phyloP scores from a whole-genome alignment of 2,329 filamentous ascomycete genomes.

The Hypoxylon sp. region DNA sequence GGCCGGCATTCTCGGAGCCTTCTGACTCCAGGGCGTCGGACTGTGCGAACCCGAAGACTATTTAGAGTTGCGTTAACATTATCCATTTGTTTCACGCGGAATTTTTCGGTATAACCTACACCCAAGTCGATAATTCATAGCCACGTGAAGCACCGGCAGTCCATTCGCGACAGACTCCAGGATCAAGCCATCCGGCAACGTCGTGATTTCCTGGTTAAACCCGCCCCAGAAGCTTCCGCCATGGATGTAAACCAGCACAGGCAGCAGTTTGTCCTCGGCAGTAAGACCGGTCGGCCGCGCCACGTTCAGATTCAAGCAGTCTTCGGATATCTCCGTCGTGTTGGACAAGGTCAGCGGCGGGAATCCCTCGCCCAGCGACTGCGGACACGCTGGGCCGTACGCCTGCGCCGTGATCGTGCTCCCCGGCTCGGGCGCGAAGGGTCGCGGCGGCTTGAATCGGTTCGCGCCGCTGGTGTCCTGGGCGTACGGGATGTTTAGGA shows the following conservation, averaged over 20 bases:
- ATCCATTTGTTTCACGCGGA: background rate
- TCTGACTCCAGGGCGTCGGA: conserved; percentile 42
- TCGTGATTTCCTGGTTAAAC: conserved; percentile 46
- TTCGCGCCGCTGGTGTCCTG: conserved; percentile 55
- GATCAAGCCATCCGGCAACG: conserved; percentile 55
- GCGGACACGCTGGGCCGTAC: conserved; percentile 56
- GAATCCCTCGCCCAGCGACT: conserved; percentile 46
- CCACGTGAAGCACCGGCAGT: conserved; percentile 47
- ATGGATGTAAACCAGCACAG: conserved; percentile 50
- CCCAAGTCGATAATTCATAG: conserved; percentile 49
- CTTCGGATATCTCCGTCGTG: conserved; percentile 50
- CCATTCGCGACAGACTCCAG: conserved; percentile 56
- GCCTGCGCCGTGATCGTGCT: conserved; percentile 50
- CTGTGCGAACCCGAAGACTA: conserved; percentile 45
- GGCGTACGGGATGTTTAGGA: conserved; percentile 57
- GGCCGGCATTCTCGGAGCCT: conserved; percentile 55
- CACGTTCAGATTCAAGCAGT: conserved; percentile 50
- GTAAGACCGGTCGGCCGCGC: conserved; percentile 44
- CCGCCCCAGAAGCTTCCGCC: conserved; percentile 48
- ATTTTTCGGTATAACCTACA: conserved; percentile 27
- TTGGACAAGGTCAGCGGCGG: conserved; percentile 48
- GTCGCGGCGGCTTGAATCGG: conserved; percentile 56
- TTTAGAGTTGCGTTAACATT: background rate
- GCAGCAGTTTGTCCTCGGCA: conserved; percentile 42
- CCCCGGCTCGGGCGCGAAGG: conserved; percentile 46